Evolutionary conservation across 2,329 filamentous ascomycete species (phyloP).

Genomic region (Graphilbum sp.): DNA sequence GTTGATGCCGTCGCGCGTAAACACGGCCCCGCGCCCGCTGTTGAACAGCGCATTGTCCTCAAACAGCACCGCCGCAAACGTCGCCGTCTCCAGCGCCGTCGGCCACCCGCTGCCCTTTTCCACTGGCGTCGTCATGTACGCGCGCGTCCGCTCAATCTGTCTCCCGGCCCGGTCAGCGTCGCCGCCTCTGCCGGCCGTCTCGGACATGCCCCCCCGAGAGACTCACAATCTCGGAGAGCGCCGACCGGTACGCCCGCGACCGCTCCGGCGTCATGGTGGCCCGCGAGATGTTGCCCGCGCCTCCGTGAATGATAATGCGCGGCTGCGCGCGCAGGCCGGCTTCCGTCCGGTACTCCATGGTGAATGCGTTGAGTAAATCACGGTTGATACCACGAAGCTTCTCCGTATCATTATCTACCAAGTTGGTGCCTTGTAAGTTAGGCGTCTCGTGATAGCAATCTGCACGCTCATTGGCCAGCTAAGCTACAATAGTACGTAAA

Average conservation of each 20-base stretch:
- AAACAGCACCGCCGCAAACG: conserved; percentile 56
- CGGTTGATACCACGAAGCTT: too few species aligned
- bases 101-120: conserved; percentile 15
- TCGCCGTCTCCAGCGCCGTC: conserved; percentile 56
- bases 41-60: conserved; percentile 78
- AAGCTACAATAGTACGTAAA: too few species aligned
- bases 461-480: too few species aligned
- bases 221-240: conserved; percentile 43
- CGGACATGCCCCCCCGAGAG: too few species aligned
- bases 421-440: too few species aligned
- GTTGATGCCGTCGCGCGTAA: conserved; percentile 66
- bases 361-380: too few species aligned
- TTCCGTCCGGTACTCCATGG: conserved; percentile 2
- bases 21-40: conserved; percentile 68
- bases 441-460: too few species aligned
- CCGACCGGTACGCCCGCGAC: conserved; percentile 40
- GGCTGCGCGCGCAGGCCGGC: too few species aligned
- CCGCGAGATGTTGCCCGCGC: conserved; percentile 52
- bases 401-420: too few species aligned
- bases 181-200: background rate
- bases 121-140: conserved; percentile 25
- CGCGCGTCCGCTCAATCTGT: conserved; percentile 27
- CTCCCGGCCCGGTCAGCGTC: background rate
- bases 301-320: conserved; percentile 54
- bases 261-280: conserved; percentile 38